Evolutionary conservation across 495 filamentous ascomycete genomes (phyloP), one percentile per base, ranked within the genome.

Genomic region (Pseudoneurospora amorphoporcata): DNA sequence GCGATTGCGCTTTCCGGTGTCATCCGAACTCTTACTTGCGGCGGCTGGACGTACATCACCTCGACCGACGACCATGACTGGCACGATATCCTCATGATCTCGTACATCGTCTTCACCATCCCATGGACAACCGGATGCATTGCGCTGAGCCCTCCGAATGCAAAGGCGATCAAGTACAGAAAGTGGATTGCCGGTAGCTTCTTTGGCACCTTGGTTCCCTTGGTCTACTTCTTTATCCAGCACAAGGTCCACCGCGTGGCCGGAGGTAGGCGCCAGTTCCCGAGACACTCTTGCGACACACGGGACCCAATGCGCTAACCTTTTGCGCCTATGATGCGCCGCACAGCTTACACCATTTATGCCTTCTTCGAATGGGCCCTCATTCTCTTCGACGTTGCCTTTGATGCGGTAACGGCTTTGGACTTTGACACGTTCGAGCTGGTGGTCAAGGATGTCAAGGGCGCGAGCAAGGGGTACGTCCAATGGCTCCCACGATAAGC

Each of bases 51-150:
- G 42, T 99, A 98, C 80, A 91, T 99, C 69, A 99, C 96, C 29
- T 98, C 94, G 45, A 98, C 96, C 10, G 96, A 99, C 81, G 94
- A 98, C 79, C 96, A 99, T 81, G 89, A 95, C 80, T 98, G 94
- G 94, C 96, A 99, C 79, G 96, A 99, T 81, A 95, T 98, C 70
- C 95, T 98, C 82, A 99, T 99, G 96, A 97, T 99, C 76, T 97
- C 93, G 38, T 99, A 99, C 80, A 83, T 99, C 68, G 90, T 98
- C 65, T 91, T 94, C 16, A 98, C 96, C 1, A 84, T 99, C 71
- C 96, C 96, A 6, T 99, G 96, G 96, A 98, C 94, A 2, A 76
- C 92, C 39, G 96, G 96, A 68, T 98, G 94, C 79, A 87, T 98
- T 68, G 90, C 90, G 14, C 84, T 98, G 43, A 97, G 94, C 79